Conservation (phyloP, 2,329 filamentous ascomycete genomes). For the Neonectria faginata region DNA sequence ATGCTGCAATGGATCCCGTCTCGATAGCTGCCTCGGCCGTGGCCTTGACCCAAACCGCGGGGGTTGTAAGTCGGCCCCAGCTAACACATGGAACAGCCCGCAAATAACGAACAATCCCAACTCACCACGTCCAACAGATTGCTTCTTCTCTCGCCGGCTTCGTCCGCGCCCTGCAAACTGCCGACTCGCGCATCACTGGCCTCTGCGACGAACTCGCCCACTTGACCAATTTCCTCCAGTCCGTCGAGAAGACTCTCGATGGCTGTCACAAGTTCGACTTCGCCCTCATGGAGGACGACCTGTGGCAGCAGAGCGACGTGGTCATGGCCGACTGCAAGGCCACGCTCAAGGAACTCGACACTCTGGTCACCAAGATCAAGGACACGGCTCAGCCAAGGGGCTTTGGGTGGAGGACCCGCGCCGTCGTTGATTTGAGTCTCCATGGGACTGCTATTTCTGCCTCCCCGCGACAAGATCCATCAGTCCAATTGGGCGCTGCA, state of each 20-base stretch:
- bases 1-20: conserved; percentile 11
- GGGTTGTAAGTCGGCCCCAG: background rate
- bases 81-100: background rate
- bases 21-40: conserved; percentile 14
- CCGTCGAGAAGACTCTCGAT: conserved; percentile 37
- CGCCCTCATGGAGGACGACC: conserved; percentile 33
- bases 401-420: conserved; percentile 4
- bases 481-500: conserved; percentile 45
- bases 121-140: background rate
- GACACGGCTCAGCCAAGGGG: background rate
- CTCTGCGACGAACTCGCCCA: conserved; percentile 38
- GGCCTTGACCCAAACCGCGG: conserved; percentile 10
- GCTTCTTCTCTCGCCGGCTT: conserved; percentile 6
- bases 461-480: conserved; percentile 43
- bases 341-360: conserved; percentile 10
- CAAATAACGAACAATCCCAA: background rate
- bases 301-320: conserved; percentile 42
- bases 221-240: conserved; percentile 37
- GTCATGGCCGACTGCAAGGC: conserved; percentile 23
- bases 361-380: background rate
- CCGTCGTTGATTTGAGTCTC: background rate
- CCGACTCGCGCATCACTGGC: conserved; percentile 32
- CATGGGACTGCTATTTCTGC: conserved; percentile 28
- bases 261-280: conserved; percentile 38
- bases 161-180: conserved; percentile 29